Base-by-base conservation (phyloP, 345 rosid genomes). In the Brassica rapa region DNA sequence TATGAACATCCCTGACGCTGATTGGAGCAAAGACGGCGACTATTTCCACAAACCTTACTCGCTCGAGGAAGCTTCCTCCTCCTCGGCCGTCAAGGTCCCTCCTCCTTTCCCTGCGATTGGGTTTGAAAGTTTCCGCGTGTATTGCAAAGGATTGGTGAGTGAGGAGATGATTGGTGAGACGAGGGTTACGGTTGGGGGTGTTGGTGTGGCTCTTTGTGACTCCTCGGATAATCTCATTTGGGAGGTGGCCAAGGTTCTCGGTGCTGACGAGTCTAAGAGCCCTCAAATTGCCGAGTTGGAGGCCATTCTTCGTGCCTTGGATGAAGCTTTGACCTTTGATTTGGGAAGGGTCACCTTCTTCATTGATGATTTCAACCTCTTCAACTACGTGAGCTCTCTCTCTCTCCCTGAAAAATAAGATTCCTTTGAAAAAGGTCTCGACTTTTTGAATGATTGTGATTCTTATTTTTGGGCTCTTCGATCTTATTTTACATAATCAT, bases 241-340 rank as follows among this genome's bases (percentile, higher is more conserved):
- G 56, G 88, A 85, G 23, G 41, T 86, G 43, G 66, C 59, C 4
- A 88, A 85, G 37, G 76, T 69, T 61, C 56, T 86, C 75, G 76
- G 63, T 14, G 82, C 70, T 0, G 83, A 68, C 8, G 75, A 80
- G 49, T 66, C 70, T 43, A 80, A 76, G 80, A 83, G 82, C 69
- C 51, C 66, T 11, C 73, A 71, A 14, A 82, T 77, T 41, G 88
- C 87, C 0, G 93, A 82, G 62, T 10, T 84, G 15, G 82, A 84
- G 51, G 93, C 90, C 9, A 68, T 92, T 76, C 66, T 90, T 74
- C 89, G 84, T 79, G 97, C 91, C 21, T 84, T 93, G 9, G 83
- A 82, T 46, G 88, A 85, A n/a, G 95, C 91, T 19, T 75, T 85
- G 51, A 51, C 66, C 69, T 81, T 90, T 87, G 89, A 86, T 73